Base-by-base conservation (phyloP, 2,329 filamentous ascomycete species). In the Stylonectria norvegica region DNA sequence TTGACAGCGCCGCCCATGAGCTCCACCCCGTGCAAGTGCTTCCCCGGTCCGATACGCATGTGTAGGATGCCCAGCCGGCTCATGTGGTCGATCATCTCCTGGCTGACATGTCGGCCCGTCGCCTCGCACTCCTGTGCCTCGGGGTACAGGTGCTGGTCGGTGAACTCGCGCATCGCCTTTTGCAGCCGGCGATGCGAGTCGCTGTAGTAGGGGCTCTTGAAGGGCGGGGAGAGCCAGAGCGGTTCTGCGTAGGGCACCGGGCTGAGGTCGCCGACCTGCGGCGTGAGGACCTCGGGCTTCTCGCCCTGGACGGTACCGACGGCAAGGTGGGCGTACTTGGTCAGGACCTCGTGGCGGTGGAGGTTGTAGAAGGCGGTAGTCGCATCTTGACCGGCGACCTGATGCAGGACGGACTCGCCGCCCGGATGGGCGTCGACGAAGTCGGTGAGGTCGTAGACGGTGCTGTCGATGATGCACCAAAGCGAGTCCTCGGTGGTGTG, bases 321-420 rank as follows among this genome's bases (percentile, higher is more conserved):
- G 64, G 79, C 84, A 14, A 95, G 76, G 55, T 78, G 73, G 33
- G 75, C 68, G 72, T 94, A 94, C 63, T 89, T 89, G 45, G 81
- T 71, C 9, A 95, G 76, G n/a, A 94, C 86, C 66, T 95, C 89
- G 54, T 95, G 88, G 18, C 89, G 76, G 69, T 95, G 89, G 38
- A 95, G 81, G 71, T 94, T 94, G 78, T 94, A 95, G 67, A 94
- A 95, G 41, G 84, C 85, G 23, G 76, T 70, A 2, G 89, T 95
- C 36, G 88, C 87, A 59, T 95, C 89, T 51, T 80, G 76, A 47
- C 89, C 89, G 20, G 86, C 89, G 34, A 91, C 79, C 66, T 95
- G 87, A 38, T 78, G 75, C 25, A 94, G 78, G 17, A 94, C 88
- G 30, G 85, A 81, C 56, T 83, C 81, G 56, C 88, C 89, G 53